These are phyloP conservation scores for Dactylella cylindrospora DNA, from an alignment of 2,329 filamentous ascomycete species.

Conservation along the genomic window DNA sequence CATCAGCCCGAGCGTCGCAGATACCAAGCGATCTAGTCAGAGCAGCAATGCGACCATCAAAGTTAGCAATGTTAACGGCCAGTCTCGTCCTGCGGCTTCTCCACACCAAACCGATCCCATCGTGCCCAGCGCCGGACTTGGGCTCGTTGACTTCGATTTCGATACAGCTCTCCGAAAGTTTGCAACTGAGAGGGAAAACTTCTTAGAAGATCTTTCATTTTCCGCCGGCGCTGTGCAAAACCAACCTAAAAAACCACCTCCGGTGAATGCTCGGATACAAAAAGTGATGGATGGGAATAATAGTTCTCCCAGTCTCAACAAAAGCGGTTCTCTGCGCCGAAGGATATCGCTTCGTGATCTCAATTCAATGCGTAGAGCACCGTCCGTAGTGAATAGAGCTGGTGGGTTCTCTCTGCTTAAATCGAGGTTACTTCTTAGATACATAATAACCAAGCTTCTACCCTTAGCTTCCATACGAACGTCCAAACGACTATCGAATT, in stretches of 20 bases:
- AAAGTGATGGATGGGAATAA: slow-evolving; percentile 76
- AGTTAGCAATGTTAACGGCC: slow-evolving; percentile 21
- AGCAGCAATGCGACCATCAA: slow-evolving; percentile 39
- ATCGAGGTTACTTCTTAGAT: slow-evolving; percentile 6
- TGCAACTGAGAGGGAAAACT: slow-evolving; percentile 88
- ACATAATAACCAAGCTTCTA: neutral
- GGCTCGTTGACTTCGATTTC: slow-evolving; percentile 78
- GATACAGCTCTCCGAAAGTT: slow-evolving; percentile 92
- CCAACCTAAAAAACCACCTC: slow-evolving; percentile 57
- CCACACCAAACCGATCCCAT: slow-evolving; percentile 46
- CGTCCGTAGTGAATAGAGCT: slow-evolving; percentile 69
- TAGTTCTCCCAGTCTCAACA: slow-evolving; percentile 51
- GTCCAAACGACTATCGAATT: slow-evolving; percentile 86
- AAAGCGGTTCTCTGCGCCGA: slow-evolving; percentile 64
- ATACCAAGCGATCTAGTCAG: slow-evolving; percentile 40
- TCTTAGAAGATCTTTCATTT: slow-evolving; percentile 88
- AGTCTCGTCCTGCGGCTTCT: slow-evolving; percentile 6
- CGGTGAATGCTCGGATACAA: slow-evolving; percentile 77
- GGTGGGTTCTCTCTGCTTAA: slow-evolving; percentile 58
- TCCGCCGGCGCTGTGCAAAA: slow-evolving; percentile 75
- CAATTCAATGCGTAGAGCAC: slow-evolving; percentile 88
- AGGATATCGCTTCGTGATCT: slow-evolving; percentile 92
- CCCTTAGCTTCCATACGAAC: slow-evolving; percentile 69
- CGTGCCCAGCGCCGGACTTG: slow-evolving; percentile 50
- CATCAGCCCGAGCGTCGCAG: slow-evolving; percentile 33